These are phyloP conservation scores for Taiwanofungus camphoratus DNA, from an alignment of 1,284 basidiomycete genomes.

Conservation along the genomic window DNA sequence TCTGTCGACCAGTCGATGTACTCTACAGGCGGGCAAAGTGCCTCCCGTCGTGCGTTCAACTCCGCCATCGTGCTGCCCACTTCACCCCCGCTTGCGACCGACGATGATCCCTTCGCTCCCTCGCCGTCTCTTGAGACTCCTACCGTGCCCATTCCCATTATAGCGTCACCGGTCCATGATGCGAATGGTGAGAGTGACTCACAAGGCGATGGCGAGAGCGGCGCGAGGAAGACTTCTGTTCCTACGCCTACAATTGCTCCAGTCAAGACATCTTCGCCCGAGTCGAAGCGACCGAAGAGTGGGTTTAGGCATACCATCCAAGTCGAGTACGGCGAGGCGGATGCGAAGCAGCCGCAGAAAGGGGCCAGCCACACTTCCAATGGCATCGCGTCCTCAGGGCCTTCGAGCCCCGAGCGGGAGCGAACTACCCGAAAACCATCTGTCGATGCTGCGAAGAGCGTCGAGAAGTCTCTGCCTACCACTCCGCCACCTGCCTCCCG, in stretches of 20 bases:
- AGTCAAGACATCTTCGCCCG: constrained; percentile 27
- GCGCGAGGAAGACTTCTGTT: constrained; percentile 10
- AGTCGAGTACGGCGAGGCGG: constrained; percentile 72
- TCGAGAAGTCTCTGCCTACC: constrained; percentile 29
- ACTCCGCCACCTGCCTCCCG: constrained; percentile 20
- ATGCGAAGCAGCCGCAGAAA: constrained; percentile 22
- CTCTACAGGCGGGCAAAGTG: constrained; percentile 29
- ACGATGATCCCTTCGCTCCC: constrained; percentile 49
- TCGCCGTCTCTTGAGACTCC: constrained; percentile 26
- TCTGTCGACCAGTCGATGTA: constrained; percentile 40
- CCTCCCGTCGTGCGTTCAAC: constrained; percentile 35
- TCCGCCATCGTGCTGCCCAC: constrained; percentile 41
- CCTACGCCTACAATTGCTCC: constrained; percentile 23
- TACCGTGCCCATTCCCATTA: constrained; percentile 13
- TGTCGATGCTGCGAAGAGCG: constrained; percentile 26
- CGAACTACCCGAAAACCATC: constrained; percentile 27
- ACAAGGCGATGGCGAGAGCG: constrained; percentile 12
- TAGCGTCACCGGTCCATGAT: constrained; percentile 6
- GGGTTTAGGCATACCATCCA: constrained; percentile 83
- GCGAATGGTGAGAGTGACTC: constrained; percentile 11
- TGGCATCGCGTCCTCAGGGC: constrained; percentile 4
- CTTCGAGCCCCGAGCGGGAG: constrained; percentile 8
- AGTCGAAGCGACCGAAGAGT: constrained; percentile 35
- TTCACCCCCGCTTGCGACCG: constrained; percentile 30
- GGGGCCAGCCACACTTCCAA: constrained; percentile 20